phyloP scores from a whole-genome alignment of 2,329 filamentous ascomycete genomes.

The Aspergillus neotritici region DNA sequence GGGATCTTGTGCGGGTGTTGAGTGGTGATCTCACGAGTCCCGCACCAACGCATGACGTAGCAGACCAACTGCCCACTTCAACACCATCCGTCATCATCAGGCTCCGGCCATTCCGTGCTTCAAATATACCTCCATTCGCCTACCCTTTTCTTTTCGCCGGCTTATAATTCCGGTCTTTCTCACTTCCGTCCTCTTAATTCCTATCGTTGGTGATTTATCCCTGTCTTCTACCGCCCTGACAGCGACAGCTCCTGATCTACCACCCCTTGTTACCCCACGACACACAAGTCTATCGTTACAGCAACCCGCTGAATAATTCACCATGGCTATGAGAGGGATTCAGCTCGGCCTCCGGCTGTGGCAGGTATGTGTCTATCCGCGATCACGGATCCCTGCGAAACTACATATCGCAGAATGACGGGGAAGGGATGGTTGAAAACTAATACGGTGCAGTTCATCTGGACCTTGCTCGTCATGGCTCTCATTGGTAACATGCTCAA shows the following conservation, averaged over 20 bases:
- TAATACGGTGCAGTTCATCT: conserved; percentile 48
- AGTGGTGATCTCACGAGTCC: conserved; percentile 23
- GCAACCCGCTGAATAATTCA: conserved; percentile 7
- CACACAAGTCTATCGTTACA: neutral
- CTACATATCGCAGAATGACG: neutral
- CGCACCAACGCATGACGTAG: conserved; percentile 30
- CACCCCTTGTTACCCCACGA: neutral
- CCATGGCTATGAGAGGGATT: conserved; percentile 24
- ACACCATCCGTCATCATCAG: conserved; percentile 25
- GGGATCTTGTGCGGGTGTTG: neutral
- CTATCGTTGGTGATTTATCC: too few relatives aligned
- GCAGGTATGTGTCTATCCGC: conserved; percentile 22
- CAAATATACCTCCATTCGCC: conserved; percentile 17
- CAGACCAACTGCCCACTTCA: conserved; percentile 12
- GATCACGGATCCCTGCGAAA: neutral
- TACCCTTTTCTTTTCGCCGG: neutral
- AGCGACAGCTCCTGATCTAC: neutral
- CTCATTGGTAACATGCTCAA: conserved; percentile 60
- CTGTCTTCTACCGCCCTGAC: too few relatives aligned
- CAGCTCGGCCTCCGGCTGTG: conserved; percentile 29
- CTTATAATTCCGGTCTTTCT: conserved; percentile 1
- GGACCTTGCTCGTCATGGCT: conserved; percentile 55
- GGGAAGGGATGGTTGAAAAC: neutral
- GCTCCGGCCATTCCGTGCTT: conserved; percentile 28
- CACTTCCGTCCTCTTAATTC: neutral